These are phyloP conservation scores for Phaeosphaeriaceae sp. DNA, from an alignment of 2,329 filamentous ascomycete species.

Conservation along the genomic window DNA sequence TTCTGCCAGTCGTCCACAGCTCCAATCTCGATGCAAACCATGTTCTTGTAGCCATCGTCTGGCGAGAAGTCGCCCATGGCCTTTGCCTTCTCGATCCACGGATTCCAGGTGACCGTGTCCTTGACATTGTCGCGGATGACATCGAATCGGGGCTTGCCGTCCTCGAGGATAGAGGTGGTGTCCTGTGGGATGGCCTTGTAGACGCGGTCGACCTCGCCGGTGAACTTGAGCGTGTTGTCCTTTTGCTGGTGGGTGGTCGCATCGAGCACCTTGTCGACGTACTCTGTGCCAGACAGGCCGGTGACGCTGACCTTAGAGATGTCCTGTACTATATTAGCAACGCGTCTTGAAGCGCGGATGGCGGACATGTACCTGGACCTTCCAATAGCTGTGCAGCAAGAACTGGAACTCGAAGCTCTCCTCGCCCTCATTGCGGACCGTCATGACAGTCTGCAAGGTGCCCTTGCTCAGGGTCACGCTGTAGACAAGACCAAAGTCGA, in stretches of 20 bases:
- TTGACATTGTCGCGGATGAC: constrained; percentile 83
- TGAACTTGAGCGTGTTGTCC: constrained; percentile 70
- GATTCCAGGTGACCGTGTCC: constrained; percentile 96
- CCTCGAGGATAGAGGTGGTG: constrained; percentile 69
- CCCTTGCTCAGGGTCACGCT: constrained; percentile 83
- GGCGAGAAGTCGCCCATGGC: constrained; percentile 87
- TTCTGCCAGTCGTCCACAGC: constrained; percentile 82
- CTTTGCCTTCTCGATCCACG: constrained; percentile 85
- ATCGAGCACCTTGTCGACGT: constrained; percentile 82
- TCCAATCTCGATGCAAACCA: constrained; percentile 94
- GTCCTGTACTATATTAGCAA: constrained; percentile 63
- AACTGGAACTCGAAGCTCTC: constrained; percentile 89
- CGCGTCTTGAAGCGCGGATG: not conserved
- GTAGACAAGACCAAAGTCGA: constrained; percentile 89
- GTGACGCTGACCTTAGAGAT: constrained; percentile 75
- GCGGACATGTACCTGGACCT: constrained; percentile 69
- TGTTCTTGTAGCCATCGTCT: constrained; percentile 87
- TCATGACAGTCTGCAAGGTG: constrained; percentile 78
- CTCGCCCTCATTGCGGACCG: constrained; percentile 86
- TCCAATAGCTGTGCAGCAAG: constrained; percentile 89
- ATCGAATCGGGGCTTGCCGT: constrained; percentile 70
- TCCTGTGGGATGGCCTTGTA: constrained; percentile 73
- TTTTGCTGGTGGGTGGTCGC: constrained; percentile 69
- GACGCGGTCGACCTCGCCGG: constrained; percentile 84
- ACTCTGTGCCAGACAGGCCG: constrained; percentile 78